These are phyloP conservation scores for Zea luxurians DNA, from an alignment of 176 grass and related monocot species.

Conservation along the genomic window DNA sequence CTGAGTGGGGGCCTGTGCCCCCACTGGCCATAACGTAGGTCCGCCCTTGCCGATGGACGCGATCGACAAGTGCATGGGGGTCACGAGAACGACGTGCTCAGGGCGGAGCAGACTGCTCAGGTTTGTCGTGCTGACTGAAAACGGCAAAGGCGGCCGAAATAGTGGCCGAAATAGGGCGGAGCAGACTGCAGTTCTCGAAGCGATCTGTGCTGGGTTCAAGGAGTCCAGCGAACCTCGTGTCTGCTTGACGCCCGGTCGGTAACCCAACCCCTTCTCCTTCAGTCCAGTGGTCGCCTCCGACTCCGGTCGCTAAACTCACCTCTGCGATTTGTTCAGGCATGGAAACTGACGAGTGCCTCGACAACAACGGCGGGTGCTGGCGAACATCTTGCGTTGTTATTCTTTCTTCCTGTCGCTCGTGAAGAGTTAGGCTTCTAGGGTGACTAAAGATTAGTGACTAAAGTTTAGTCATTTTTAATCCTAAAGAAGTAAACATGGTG, in stretches of 20 bases:
- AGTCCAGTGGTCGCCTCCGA: not conserved
- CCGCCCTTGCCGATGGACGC: constrained; percentile 59
- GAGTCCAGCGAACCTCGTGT: constrained; percentile 78
- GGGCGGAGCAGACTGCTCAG: constrained; percentile 72
- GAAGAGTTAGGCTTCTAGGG: constrained; percentile 4
- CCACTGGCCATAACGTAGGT: too few species aligned
- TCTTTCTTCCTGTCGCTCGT: too few species aligned
- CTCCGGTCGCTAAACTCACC: not conserved
- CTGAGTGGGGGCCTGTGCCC: too few species aligned
- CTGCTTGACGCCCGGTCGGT: constrained; percentile 70
- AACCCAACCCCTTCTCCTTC: not conserved
- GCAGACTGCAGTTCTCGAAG: constrained; percentile 67
- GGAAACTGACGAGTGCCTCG: constrained; percentile 76
- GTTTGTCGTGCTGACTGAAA: constrained; percentile 42
- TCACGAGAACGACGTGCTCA: constrained; percentile 76
- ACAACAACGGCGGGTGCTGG: constrained; percentile 83
- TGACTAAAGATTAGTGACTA: too few species aligned
- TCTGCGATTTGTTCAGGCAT: constrained; percentile 40
- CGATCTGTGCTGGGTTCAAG: constrained; percentile 86
- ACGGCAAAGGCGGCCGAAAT: not conserved
- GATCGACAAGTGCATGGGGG: constrained; percentile 79
- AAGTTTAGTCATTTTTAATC: too few species aligned
- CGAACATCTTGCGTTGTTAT: too few species aligned
- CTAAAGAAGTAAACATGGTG: too few species aligned
- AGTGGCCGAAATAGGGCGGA: constrained; percentile 56